These are phyloP conservation scores for Fomitopsis palustris DNA, from an alignment of 1,284 basidiomycete species.

Conservation along the genomic window DNA sequence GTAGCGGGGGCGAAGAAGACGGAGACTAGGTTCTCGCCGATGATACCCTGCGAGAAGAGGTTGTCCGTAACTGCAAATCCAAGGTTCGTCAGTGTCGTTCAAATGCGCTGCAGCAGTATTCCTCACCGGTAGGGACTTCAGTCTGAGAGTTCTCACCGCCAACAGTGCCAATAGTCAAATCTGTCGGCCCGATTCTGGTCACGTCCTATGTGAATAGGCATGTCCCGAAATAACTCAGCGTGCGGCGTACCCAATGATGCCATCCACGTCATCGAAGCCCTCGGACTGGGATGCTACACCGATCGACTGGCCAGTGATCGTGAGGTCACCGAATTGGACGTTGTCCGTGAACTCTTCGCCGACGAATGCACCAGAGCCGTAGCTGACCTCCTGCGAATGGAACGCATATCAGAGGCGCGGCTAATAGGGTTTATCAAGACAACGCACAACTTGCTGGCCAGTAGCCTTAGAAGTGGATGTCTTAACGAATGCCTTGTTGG, in stretches of 20 bases:
- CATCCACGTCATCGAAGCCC: slow-evolving; percentile 42
- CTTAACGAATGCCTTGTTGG: slow-evolving; percentile 38
- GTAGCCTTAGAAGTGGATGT: slow-evolving; percentile 45
- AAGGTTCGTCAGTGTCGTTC: background rate
- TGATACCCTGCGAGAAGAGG: slow-evolving; percentile 37
- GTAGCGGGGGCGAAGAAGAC: slow-evolving; percentile 49
- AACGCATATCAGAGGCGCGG: background rate
- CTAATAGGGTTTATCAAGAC: no score
- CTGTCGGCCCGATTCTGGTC: background rate
- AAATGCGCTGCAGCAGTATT: background rate
- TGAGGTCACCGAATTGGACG: slow-evolving; percentile 30
- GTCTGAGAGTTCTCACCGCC: background rate
- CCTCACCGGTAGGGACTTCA: background rate
- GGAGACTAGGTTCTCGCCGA: slow-evolving; percentile 39
- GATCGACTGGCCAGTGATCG: slow-evolving; percentile 46
- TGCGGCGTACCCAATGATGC: slow-evolving; percentile 44
- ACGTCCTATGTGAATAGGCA: background rate
- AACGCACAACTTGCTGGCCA: slow-evolving; percentile 36
- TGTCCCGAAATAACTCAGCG: background rate
- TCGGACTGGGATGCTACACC: slow-evolving; percentile 45
- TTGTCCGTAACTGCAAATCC: slow-evolving; percentile 30
- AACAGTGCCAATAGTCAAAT: background rate
- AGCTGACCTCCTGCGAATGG: slow-evolving; percentile 41
- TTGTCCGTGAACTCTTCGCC: slow-evolving; percentile 45
- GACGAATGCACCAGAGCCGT: slow-evolving; percentile 51